phyloP scores from a whole-genome alignment of 2,329 filamentous ascomycete species.

The Phyllosticta ampelicida region DNA sequence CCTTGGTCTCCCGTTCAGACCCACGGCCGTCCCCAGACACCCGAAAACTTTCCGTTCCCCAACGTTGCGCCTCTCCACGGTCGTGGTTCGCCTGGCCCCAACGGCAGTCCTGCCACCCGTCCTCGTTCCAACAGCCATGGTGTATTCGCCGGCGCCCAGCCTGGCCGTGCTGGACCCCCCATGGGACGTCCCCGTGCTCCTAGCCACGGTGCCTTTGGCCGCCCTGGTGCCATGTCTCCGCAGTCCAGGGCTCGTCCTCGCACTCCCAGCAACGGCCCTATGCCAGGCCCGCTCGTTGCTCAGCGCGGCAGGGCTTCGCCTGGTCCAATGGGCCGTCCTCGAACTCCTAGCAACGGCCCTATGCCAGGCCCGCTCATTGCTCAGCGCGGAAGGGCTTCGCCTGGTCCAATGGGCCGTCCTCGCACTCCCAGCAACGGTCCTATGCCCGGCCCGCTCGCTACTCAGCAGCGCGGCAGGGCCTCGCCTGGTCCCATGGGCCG shows the following conservation, averaged over 20 bases:
- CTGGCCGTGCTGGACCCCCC: slow-evolving; percentile 11
- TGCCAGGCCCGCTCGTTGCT: slow-evolving; percentile 11
- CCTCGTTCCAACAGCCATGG: slow-evolving; percentile 11
- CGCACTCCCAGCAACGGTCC: slow-evolving; percentile 37
- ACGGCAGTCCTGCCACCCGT: slow-evolving; percentile 14
- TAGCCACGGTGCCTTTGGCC: slow-evolving; percentile 18
- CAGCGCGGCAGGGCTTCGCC: too few species aligned
- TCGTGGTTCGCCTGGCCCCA: slow-evolving; percentile 36
- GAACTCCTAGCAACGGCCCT: slow-evolving; percentile 37
- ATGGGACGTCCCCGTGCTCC: slow-evolving; percentile 24
- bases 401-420: too few species aligned
- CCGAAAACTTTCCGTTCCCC: neutral
- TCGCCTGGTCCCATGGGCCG: neutral
- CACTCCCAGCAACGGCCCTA: slow-evolving; percentile 37
- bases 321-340: too few species aligned
- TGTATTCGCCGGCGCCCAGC: neutral
- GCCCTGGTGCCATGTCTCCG: neutral
- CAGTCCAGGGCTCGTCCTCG: slow-evolving; percentile 22
- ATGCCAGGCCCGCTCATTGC: slow-evolving; percentile 16
- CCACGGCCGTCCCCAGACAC: neutral
- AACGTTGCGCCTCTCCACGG: slow-evolving; percentile 35
- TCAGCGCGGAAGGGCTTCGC: too few species aligned
- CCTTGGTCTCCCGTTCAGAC: slow-evolving; percentile 22
- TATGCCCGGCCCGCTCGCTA: slow-evolving; percentile 20
- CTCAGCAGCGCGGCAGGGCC: neutral